Evolutionary conservation across 768 basidiomycete species (phyloP), one percentile per base, ranked within the genome.

Genomic region (Suillus decipiens): DNA sequence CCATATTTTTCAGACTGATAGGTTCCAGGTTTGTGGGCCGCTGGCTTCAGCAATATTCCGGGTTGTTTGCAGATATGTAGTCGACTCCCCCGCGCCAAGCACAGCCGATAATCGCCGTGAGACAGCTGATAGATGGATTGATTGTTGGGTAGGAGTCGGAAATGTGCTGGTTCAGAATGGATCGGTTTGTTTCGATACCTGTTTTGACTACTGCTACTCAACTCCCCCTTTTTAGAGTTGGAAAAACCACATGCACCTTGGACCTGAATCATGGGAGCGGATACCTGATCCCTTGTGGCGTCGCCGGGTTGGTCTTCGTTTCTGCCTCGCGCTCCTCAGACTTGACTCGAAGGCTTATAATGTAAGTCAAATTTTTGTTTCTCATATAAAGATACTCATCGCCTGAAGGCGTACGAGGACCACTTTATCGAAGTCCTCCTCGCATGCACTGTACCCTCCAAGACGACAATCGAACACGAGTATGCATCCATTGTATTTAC

Each of bases 81-180:
- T 72, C 55, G 79, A 78, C 31, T 70, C 70, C 22, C 66, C 69
- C 36, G 50, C 68, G 19, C 64, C 62, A 17, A 66, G 60, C 60
- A 62, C 56, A 11, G 67, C 67, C 24, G 67, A 72, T 56, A 61
- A 66, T 61, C 67, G 72, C 56, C 54, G 65, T 10, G 64, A 64
- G 34, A 81, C 83, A 57, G 80, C 86, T 33, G 84, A 86, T 67
- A 70, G 73, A 33, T 85, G 91, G 80, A 79, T 92, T 37, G 83
- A 86, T 61, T 89, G 87, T 67, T 95, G 92, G 90, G 79, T 90
- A 8, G 85, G 87, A 5, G 92, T 89, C 67, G 86, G 85, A 1
- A 80, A 80, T 61, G 80, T 93, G 19, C 68, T 87, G 17, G 82
- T 89, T 7, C 82, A 83, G 66, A 84, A 85, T 62, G 72, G 77